phyloP scores from a whole-genome alignment of 257 asterid species.

The Capsicum rhomboideum region DNA sequence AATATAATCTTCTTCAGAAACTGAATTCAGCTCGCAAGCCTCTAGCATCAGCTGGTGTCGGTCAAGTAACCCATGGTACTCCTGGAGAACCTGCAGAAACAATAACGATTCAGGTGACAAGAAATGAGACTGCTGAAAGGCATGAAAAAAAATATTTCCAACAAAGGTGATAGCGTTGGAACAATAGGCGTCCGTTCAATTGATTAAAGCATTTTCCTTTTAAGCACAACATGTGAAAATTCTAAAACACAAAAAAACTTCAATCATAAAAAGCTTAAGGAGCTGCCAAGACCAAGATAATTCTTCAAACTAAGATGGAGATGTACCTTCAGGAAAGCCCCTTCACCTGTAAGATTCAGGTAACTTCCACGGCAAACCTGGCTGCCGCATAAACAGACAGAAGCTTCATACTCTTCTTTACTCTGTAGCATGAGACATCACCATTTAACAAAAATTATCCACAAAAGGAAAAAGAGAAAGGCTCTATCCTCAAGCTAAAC shows the following conservation, averaged over 20 bases:
- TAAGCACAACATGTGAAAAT: neutral
- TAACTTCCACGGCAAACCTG: conserved; percentile 99
- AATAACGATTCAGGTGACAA: conserved; percentile 6
- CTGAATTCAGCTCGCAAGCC: conserved; percentile 91
- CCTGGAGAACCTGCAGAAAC: conserved; percentile 64
- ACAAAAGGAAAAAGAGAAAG: conserved; percentile 4
- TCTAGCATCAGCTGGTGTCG: conserved; percentile 78
- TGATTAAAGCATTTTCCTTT: neutral
- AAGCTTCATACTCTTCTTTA: conserved; percentile 97
- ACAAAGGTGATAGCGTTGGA: neutral
- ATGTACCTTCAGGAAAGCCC: conserved; percentile 85
- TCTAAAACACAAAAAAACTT: neutral
- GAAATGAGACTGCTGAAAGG: neutral
- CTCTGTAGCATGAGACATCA: conserved; percentile 42
- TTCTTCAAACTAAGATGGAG: neutral
- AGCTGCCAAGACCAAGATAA: neutral
- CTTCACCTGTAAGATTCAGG: conserved; percentile 92
- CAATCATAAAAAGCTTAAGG: neutral
- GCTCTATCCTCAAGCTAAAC: neutral
- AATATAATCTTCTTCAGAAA: conserved; percentile 89
- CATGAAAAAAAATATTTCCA: neutral
- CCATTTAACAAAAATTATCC: conserved; percentile 6
- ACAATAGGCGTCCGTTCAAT: neutral
- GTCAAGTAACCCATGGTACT: conserved; percentile 81
- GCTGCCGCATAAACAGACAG: conserved; percentile 97